A percentile compares a stretch with the other conserved stretches of the same genome.
phyloP scores from a whole-genome alignment of 192 early-diverging fungal species.

The Backusella sp. region DNA sequence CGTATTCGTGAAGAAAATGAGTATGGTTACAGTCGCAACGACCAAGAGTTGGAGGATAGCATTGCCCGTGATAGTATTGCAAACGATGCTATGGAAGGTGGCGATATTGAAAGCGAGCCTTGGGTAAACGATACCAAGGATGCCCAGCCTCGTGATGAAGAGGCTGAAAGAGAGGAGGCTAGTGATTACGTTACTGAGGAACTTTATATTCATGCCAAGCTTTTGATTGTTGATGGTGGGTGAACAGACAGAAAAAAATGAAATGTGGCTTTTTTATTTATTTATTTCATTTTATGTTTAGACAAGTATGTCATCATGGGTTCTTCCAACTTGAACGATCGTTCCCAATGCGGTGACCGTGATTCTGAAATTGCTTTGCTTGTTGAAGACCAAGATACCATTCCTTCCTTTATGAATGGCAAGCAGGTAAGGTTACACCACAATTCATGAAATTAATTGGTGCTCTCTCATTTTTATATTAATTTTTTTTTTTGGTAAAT shows the following conservation, averaged over 20 bases:
- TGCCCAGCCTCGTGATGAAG: neutral
- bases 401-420: conserved; percentile 75
- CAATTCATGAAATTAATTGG: conserved; percentile 28
- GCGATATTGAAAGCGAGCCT: neutral
- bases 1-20: conserved; percentile 14
- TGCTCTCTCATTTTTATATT: neutral
- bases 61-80: conserved; percentile 11
- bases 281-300: neutral
- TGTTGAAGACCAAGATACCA: conserved; percentile 67
- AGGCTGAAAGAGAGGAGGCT: conserved; percentile 17
- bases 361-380: conserved; percentile 88
- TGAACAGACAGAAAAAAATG: neutral
- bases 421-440: conserved; percentile 37
- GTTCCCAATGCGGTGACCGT: conserved; percentile 80
- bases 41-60: neutral
- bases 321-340: conserved; percentile 89
- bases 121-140: neutral
- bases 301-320: conserved; percentile 68
- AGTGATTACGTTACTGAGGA: conserved; percentile 71
- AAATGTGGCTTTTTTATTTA: neutral
- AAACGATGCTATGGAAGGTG: neutral
- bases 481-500: neutral
- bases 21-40: neutral
- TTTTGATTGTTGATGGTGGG: conserved; percentile 87
- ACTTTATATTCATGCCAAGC: conserved; percentile 85